These are phyloP conservation scores for Russula sp. DNA, from an alignment of 768 basidiomycete genomes.

Conservation along the genomic window DNA sequence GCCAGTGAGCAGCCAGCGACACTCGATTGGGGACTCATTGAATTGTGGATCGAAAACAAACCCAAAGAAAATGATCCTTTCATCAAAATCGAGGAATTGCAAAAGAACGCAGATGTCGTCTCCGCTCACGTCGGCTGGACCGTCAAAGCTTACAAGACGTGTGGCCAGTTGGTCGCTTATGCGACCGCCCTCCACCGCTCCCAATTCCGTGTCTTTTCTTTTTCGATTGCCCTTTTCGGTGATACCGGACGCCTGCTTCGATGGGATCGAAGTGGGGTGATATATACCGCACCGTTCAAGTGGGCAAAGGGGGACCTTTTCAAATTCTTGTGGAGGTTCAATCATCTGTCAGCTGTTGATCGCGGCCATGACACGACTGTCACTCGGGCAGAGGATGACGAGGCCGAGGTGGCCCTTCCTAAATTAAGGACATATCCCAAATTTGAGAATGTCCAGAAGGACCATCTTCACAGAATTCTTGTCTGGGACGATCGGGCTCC, in stretches of 20 bases:
- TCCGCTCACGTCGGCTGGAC: not conserved
- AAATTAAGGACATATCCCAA: not conserved
- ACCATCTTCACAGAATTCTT: too few relatives aligned
- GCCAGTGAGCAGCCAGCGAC: not conserved
- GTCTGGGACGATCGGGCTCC: too few relatives aligned
- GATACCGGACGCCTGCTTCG: not conserved
- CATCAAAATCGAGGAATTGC: not conserved
- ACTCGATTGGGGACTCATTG: not conserved
- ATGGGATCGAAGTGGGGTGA: not conserved
- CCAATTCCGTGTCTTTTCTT: not conserved
- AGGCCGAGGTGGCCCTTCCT: not conserved
- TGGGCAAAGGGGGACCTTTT: not conserved
- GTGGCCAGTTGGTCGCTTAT: not conserved
- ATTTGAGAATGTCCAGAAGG: not conserved
- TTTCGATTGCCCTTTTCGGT: not conserved
- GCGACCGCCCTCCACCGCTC: not conserved
- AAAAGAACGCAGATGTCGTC: not conserved
- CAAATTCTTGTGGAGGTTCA: conserved; percentile 11
- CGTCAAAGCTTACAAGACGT: not conserved
- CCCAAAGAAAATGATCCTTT: not conserved
- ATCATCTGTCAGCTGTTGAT: not conserved
- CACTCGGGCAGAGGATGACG: not conserved
- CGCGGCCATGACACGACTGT: conserved; percentile 7
- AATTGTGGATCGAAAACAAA: conserved; percentile 3
- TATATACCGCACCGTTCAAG: not conserved